Conservation (phyloP, 2,329 filamentous ascomycete species). For the Calonectria hawksworthii region DNA sequence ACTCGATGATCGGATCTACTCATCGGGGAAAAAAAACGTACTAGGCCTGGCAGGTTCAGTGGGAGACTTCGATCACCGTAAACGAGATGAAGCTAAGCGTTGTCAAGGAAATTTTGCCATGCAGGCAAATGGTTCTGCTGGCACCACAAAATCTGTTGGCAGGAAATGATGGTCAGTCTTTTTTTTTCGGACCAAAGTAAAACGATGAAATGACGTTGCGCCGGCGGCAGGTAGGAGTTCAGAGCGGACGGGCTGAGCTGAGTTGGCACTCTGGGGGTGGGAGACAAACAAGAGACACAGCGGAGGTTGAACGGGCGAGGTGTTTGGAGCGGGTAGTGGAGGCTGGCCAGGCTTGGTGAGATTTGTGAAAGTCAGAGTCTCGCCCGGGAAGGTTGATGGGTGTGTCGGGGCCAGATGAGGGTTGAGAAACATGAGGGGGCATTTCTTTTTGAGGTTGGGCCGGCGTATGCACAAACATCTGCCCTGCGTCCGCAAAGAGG, state of each 20-base stretch:
- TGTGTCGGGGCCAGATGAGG: constrained; percentile 42
- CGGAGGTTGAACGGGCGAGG: constrained; percentile 33
- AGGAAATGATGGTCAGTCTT: constrained; percentile 37
- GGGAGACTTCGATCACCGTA: constrained; percentile 30
- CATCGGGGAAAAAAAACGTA: constrained; percentile 12
- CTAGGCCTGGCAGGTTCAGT: constrained; percentile 34
- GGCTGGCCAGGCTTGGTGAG: constrained; percentile 43
- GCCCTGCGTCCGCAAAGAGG: constrained; percentile 49
- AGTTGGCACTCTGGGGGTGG: constrained; percentile 28
- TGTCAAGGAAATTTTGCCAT: constrained; percentile 32
- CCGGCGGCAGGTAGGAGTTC: constrained; percentile 23
- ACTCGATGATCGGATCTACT: constrained; percentile 7
- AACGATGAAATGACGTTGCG: constrained; percentile 27
- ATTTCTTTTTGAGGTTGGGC: constrained; percentile 52
- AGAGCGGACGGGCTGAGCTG: constrained; percentile 25
- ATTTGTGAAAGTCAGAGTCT: constrained; percentile 49
- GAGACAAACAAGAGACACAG: constrained; percentile 40
- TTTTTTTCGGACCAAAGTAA: constrained; percentile 10
- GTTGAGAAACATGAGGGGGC: constrained; percentile 46
- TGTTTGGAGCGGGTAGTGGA: constrained; percentile 39
- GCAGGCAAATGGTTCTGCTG: constrained; percentile 35
- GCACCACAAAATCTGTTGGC: constrained; percentile 36
- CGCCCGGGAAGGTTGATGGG: constrained; percentile 41
- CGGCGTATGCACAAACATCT: constrained; percentile 48
- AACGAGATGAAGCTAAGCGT: constrained; percentile 35